Evolutionary conservation across 1,284 basidiomycete species (phyloP), one percentile per base, ranked within the genome.

Genomic region (Volvariella volvacea): DNA sequence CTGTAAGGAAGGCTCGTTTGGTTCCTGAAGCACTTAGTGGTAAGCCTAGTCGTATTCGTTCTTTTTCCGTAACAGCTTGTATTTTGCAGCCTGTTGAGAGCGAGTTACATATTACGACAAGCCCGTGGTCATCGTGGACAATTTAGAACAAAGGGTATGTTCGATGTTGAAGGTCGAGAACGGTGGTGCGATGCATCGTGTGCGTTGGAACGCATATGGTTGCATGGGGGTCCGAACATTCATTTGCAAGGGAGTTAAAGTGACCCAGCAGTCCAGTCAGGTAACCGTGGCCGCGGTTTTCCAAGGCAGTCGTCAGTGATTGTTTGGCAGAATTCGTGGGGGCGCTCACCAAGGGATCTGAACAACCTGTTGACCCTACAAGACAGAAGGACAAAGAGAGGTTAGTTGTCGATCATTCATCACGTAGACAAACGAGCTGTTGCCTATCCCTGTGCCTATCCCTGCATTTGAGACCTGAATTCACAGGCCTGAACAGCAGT

Each of bases 1-100:
- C 75, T 43, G 68, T 78, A 42, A 95, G 70, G 0, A 83, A 66
- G 0, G 89, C 91, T 45, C 82, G 73, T 55, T 84, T 88, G 32
- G 67, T 71, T 33, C 73, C 69, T 22, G 70, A 75, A 0, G 76
- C 76, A 39, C 63, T 68, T 44, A 83, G 78, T 0, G 81, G 73
- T 10, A 87, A 58, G 4, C 87, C 86, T 33, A 85, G 67, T 48
- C 72, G 69, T 50, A 79, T 79, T 15, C 88, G 72, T 50, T 93
- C 86, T 6, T 71, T 68, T 9, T 76, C 66, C 1, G 68, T 66
- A 10, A 88, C 64, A 28, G 76, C 71, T 43, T 70, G 68, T 44
- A 91, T 68, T 50, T 78, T 82, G 63, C 92, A 94, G 17, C 89
- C 82, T 79, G 52, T 21, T 47, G 32, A 39, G 36, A 21, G 30